These are phyloP conservation scores for Metarhizium rileyi DNA, from an alignment of 2,329 filamentous ascomycete genomes.

Conservation along the genomic window DNA sequence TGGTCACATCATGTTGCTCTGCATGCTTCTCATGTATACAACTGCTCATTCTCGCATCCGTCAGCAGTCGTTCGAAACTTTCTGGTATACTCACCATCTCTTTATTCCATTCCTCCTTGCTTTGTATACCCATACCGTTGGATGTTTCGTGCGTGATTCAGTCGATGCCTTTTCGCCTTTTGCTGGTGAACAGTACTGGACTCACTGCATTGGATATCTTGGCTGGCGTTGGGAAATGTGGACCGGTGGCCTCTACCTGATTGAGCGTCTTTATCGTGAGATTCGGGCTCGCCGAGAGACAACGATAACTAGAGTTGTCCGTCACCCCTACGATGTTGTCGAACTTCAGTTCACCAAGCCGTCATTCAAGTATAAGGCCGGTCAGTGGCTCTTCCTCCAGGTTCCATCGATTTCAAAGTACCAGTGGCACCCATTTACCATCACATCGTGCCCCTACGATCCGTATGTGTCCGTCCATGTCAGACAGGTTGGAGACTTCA, in stretches of 20 bases:
- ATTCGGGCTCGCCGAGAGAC: constrained; percentile 75
- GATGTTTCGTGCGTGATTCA: constrained; percentile 90
- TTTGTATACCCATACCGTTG: constrained; percentile 90
- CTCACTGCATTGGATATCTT: constrained; percentile 87
- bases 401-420: constrained; percentile 78
- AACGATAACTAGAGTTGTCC: constrained; percentile 85
- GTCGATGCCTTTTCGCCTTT: constrained; percentile 68
- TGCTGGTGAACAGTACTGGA: constrained; percentile 73
- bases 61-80: constrained; percentile 95
- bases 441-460: constrained; percentile 95
- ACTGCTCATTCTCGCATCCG: constrained; percentile 88
- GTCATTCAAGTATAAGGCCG: constrained; percentile 95
- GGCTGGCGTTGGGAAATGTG: constrained; percentile 96
- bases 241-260: constrained; percentile 74
- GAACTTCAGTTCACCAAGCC: constrained; percentile 97
- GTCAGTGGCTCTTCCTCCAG: constrained; percentile 96
- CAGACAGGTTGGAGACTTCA: constrained; percentile 95
- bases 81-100: constrained; percentile 99
- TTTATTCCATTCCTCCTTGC: constrained; percentile 91
- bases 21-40: constrained; percentile 98
- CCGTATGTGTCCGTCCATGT: constrained; percentile 92
- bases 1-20: constrained; percentile 95
- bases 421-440: constrained; percentile 99
- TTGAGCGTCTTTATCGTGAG: constrained; percentile 86
- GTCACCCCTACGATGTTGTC: constrained; percentile 93